Conservation (phyloP, 2,329 filamentous ascomycete genomes). For the Amylocarpus encephaloides region DNA sequence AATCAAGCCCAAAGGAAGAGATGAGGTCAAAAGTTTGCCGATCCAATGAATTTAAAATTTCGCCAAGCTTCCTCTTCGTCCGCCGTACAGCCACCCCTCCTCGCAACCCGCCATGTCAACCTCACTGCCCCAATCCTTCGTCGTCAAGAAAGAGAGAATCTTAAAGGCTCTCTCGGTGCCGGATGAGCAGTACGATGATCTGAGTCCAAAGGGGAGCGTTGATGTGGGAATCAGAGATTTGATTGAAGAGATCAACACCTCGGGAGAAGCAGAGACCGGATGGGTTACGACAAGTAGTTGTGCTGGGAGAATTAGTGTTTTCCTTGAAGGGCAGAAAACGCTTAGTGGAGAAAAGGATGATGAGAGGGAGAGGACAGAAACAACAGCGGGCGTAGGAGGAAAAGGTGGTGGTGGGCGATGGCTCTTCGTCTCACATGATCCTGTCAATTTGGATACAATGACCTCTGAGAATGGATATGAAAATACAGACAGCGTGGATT, state of each 20-base stretch:
- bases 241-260: slow-evolving; percentile 69
- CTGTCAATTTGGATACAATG: slow-evolving; percentile 38
- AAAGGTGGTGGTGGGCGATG: slow-evolving; percentile 81
- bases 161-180: slow-evolving; percentile 63
- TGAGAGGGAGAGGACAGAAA: slow-evolving; percentile 1
- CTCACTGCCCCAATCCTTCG: slow-evolving; percentile 38
- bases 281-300: slow-evolving; percentile 92
- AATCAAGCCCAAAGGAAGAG: no score
- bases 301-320: slow-evolving; percentile 79
- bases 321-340: slow-evolving; percentile 66
- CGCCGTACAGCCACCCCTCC: neutral
- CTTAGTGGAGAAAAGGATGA: neutral
- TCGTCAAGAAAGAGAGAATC: slow-evolving; percentile 64
- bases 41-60: neutral
- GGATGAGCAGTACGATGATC: slow-evolving; percentile 67
- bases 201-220: slow-evolving; percentile 82
- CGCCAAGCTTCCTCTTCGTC: neutral
- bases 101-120: neutral
- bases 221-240: slow-evolving; percentile 72
- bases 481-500: slow-evolving; percentile 11
- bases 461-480: no score
- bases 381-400: slow-evolving; percentile 60
- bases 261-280: slow-evolving; percentile 44
- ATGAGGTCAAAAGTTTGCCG: no score
- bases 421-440: slow-evolving; percentile 83